Evolutionary conservation across 2,329 filamentous ascomycete genomes (phyloP).

Genomic region (Aspergillus udagawae): DNA sequence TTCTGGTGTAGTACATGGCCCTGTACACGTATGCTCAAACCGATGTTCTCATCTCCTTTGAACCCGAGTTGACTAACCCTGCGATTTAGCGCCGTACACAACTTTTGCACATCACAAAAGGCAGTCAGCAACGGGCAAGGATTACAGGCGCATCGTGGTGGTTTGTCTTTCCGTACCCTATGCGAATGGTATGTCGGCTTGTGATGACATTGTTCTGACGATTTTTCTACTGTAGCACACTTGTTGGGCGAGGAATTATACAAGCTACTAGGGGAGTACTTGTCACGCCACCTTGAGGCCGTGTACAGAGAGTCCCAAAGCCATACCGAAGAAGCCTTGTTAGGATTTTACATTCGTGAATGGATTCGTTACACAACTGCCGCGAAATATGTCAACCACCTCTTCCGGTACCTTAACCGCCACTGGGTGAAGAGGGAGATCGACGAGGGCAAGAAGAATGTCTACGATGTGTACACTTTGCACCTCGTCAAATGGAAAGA

Average conservation of each 20-base stretch:
- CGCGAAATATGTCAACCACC: constrained; percentile 94
- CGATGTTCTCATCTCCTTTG: constrained; percentile 17
- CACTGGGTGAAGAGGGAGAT: constrained; percentile 99
- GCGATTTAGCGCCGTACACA: constrained; percentile 73
- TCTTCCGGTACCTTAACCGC: constrained; percentile 93
- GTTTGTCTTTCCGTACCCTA: constrained; percentile 41
- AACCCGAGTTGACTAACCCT: constrained; percentile 13
- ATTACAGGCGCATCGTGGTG: constrained; percentile 64
- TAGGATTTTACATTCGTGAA: constrained; percentile 92
- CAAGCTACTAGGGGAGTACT: constrained; percentile 81
- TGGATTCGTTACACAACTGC: constrained; percentile 95
- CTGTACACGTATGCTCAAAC: constrained; percentile 69
- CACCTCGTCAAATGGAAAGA: constrained; percentile 94
- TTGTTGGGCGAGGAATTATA: constrained; percentile 95
- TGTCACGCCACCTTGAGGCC: constrained; percentile 68
- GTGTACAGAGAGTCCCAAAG: constrained; percentile 70
- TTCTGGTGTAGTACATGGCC: constrained; percentile 71
- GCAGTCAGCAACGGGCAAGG: constrained; percentile 61
- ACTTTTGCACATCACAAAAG: constrained; percentile 98
- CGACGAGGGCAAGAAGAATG: constrained; percentile 96
- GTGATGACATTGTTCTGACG: constrained; percentile 10
- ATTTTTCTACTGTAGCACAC: constrained; percentile 60
- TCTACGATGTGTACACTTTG: constrained; percentile 96
- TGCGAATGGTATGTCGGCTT: background rate
- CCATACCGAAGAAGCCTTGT: constrained; percentile 83